Evolutionary conservation across 2,329 filamentous ascomycete species (phyloP), one percentile per base, ranked within the genome.

Genomic region (Rutstroemia sydowiana): DNA sequence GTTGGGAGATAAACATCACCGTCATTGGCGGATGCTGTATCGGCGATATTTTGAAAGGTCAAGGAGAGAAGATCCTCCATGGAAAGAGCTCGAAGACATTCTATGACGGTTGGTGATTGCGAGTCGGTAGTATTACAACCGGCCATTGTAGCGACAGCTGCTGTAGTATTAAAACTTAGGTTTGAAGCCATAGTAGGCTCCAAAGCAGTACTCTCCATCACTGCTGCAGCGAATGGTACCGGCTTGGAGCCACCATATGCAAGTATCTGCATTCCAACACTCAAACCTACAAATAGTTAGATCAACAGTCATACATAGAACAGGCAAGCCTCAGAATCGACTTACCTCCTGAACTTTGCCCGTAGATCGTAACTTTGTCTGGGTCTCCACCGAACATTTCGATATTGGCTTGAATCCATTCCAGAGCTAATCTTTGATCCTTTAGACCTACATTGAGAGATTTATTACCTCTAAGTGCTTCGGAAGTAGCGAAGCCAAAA

Each of bases 401-500:
- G 45, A 82, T 76, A 62, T 83, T 84, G 16, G 73, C 67, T 55
- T 72, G 70, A 28, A 84, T 74, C 82, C 81, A 85, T 51, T 71
- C 67, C 23, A 85, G 69, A 10, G 78, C 73, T 18, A 55, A 31
- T 37, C 32, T 37, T 26, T 39, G 34, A 40, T 51, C 48, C 28
- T 39, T 43, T 45, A 84, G 47, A 66, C 10, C 75, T 65, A 68
- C 52, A 50, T 59, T 58, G 2, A 56, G 47, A 31, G 49, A 53
- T 10, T 55, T 55, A 1, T 53, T 44, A 0, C 26, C 41, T 42
- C 54, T 70, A 20, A 79, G 72, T 46, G 76, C 58, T n/a, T 69
- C 67, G 2, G 78, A 80, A n/a, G 78, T 75, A 45, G 87, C 66
- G 66, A 91, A 89, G 0, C 87, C 87, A 61, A 88, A 71, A 2